Conservation (phyloP, 306 rosid species). For the Vicia faba region DNA sequence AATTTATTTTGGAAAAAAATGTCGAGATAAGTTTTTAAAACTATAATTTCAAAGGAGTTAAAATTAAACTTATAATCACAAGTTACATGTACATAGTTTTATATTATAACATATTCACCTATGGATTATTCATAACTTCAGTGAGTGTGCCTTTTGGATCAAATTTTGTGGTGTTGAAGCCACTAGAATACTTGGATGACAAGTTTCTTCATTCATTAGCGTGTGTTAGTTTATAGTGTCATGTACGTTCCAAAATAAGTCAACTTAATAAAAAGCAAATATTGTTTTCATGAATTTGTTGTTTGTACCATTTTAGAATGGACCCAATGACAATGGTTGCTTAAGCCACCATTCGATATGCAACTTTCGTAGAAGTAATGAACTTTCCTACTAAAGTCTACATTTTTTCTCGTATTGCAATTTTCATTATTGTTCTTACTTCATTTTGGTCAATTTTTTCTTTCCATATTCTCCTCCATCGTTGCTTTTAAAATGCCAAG, state of each 20-base stretch:
- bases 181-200: constrained; percentile 7
- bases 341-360: constrained; percentile 26
- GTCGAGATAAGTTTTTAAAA: too few relatives aligned
- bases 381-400: constrained; percentile 1
- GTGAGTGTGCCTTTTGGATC: not conserved
- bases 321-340: constrained; percentile 24
- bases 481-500: not conserved
- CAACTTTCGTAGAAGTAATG: constrained; percentile 29
- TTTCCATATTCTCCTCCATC: not conserved
- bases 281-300: constrained; percentile 10
- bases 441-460: constrained; percentile 21
- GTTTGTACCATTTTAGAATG: constrained; percentile 29
- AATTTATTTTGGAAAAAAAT: too few relatives aligned
- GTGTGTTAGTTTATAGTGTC: not conserved
- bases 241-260: not conserved
- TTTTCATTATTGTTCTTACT: not conserved
- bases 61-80: too few relatives aligned
- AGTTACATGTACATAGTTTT: not conserved
- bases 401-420: constrained; percentile 15
- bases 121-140: too few relatives aligned
- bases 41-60: too few relatives aligned
- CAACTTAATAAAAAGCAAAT: not conserved
- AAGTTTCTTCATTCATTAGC: constrained; percentile 11
- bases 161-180: constrained; percentile 12
- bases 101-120: not conserved